Base-by-base conservation (phyloP, 2,329 filamentous ascomycete species). In the Exophiala viscosa region DNA sequence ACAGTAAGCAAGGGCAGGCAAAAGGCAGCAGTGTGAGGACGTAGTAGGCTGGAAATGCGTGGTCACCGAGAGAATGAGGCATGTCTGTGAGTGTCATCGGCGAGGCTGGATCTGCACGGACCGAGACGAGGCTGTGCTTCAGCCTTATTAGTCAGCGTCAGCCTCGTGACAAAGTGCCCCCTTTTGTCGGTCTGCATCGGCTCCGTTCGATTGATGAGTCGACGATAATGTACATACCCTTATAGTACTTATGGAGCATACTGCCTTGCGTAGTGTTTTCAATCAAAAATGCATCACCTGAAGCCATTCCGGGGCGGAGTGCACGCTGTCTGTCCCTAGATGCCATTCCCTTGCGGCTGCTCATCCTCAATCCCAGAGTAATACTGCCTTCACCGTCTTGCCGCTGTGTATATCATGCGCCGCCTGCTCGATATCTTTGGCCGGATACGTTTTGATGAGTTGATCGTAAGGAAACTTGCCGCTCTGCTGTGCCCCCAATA, bases 401-500 rank as follows among this genome's bases (percentile, higher is more conserved):
- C 65, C 65, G 7, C 51, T 56, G 41, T 61, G 52, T 57, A 68
- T 64, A 49, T 67, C 64, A 5, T 50, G 36, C n/a, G 65, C 57
- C 0, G 65, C 66, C 31, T 42, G 32, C 42, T 59, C 60, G 33
- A 65, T 63, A 0, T 66, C 60, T 39, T 59, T 59, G 2, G 70
- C 73, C 45, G 68, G 59, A 64, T 76, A 75, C 9, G 69, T 68
- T 61, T 71, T 75, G 55, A 73, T 68, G 15, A 79, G 52, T 60
- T 70, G 71, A 20, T 78, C 69, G 40, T 77, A 66, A 0, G 76
- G 76, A 42, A 79, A 74, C 55, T 66, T 70, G 6, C 75, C 76
- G 38, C 74, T 66, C 35, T 56, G 36, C 14, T 57, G 45, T 13
- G 57, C 57, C 11, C 48, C 46, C 40, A 63, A 42, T 28, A 61